Conservation (phyloP, 1,284 basidiomycete species). For the Pascua guehoae region DNA sequence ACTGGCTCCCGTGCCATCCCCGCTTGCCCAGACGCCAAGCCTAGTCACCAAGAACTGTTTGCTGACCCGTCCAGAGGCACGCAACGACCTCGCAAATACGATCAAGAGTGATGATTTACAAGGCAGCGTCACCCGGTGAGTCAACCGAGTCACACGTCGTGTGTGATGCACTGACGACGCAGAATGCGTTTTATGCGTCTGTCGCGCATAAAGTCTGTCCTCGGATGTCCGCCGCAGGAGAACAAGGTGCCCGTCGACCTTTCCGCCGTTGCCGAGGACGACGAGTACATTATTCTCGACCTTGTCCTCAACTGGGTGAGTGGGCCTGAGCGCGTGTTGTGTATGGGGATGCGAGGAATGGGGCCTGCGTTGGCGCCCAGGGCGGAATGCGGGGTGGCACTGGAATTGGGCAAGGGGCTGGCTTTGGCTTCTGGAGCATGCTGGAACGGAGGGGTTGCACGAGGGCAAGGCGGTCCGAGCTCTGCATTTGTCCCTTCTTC, state of each 20-base stretch:
- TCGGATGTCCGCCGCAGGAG: slow-evolving; percentile 49
- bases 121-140: slow-evolving; percentile 84
- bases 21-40: too few relatives aligned
- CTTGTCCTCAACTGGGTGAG: slow-evolving; percentile 85
- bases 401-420: too few relatives aligned
- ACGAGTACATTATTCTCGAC: slow-evolving; percentile 81
- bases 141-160: slow-evolving; percentile 10
- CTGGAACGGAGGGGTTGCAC: too few relatives aligned
- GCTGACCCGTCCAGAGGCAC: slow-evolving; percentile 52
- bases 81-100: slow-evolving; percentile 71
- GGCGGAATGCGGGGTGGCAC: too few relatives aligned
- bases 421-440: too few relatives aligned
- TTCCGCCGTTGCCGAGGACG: slow-evolving; percentile 67
- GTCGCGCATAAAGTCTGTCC: slow-evolving; percentile 49
- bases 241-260: slow-evolving; percentile 53
- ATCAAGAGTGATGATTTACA: slow-evolving; percentile 76
- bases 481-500: neutral
- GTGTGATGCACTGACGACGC: slow-evolving; percentile 9
- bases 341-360: neutral
- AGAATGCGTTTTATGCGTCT: slow-evolving; percentile 54
- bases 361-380: too few relatives aligned
- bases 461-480: too few relatives aligned
- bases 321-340: neutral
- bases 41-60: too few relatives aligned
- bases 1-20: too few relatives aligned